Conservation (phyloP, 495 filamentous ascomycete species). For the Penicillium silybi region DNA sequence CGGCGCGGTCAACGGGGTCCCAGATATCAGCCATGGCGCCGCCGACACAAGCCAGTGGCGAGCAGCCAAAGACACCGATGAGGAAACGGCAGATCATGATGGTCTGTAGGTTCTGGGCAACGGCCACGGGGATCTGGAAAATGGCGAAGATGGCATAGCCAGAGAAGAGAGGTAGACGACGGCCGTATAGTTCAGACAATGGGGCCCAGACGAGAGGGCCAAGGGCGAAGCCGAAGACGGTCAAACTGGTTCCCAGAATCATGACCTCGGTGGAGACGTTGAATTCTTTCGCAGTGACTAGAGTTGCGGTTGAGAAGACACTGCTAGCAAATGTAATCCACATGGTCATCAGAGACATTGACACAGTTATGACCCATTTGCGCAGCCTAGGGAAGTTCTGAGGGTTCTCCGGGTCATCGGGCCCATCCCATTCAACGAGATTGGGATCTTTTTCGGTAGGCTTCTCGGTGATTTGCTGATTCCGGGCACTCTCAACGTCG, state of each 20-base stretch:
- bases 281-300: constrained; percentile 46
- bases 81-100: constrained; percentile 62
- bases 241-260: constrained; percentile 52
- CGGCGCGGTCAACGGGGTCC: constrained; percentile 54
- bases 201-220: constrained; percentile 56
- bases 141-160: constrained; percentile 55
- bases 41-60: constrained; percentile 58
- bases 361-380: constrained; percentile 70
- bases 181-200: constrained; percentile 55
- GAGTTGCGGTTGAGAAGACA: constrained; percentile 55
- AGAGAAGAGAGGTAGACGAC: constrained; percentile 52
- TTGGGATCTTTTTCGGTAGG: constrained; percentile 34
- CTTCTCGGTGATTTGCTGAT: constrained; percentile 6
- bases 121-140: constrained; percentile 59
- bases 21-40: constrained; percentile 62
- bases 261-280: constrained; percentile 52
- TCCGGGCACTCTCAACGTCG: constrained; percentile 19
- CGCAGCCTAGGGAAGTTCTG: constrained; percentile 57
- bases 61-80: constrained; percentile 57
- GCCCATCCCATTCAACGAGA: constrained; percentile 42
- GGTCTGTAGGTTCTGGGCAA: constrained; percentile 54
- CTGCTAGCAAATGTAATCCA: constrained; percentile 57
- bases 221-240: constrained; percentile 52
- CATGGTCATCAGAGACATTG: constrained; percentile 55
- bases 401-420: constrained; percentile 66